Base-by-base conservation (phyloP, 495 filamentous ascomycete genomes). In the Daldinia loculata region DNA sequence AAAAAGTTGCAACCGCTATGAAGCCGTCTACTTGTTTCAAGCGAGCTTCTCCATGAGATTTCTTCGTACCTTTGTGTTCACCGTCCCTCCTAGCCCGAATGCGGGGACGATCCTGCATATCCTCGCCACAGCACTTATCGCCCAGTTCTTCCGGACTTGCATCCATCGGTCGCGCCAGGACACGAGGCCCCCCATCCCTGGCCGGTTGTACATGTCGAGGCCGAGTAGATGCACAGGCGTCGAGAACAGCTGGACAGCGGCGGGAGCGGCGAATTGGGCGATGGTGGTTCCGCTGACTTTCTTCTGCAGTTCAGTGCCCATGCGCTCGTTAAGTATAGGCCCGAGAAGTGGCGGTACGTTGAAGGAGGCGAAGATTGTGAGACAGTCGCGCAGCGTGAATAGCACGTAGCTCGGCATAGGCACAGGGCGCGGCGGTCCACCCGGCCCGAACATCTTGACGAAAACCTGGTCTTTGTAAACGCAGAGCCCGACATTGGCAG, bases 341-440 rank as follows among this genome's bases (percentile, higher is more conserved):
- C 93, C 91, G 14, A 98, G 81, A 1, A 95, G 74, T 0, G 92
- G 84, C 0, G 95, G 95, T 27, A 97, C 84, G 77, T 97, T 98
- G 86, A 98, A 98, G 41, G 89, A 93, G 26, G 91, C 93, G 80
- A 97, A 97, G 78, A 98, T 93, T 19, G 95, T 98, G 66, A 97
- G 80, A 78, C 91, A 93, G 80, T 98, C 95, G 70, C 95, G 88
- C 58, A 89, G 75, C 9, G 92, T 89, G 84, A 98, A 98, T 63
- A 98, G 87, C 0, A 83, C 74, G 80, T 94, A 97, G 32, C 91
- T 91, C 12, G 86, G 84, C 57, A 83, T 74, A 1, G 87, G 83
- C 14, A 91, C 87, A 38, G 88, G 83, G 6, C 89, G 82, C 0
- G 83, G 83, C 0, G 79, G 71, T 2, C 74, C 81, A 29, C 81